Evolutionary conservation across 1,284 basidiomycete genomes (phyloP).

Genomic region (Phellinidium pouzarii): DNA sequence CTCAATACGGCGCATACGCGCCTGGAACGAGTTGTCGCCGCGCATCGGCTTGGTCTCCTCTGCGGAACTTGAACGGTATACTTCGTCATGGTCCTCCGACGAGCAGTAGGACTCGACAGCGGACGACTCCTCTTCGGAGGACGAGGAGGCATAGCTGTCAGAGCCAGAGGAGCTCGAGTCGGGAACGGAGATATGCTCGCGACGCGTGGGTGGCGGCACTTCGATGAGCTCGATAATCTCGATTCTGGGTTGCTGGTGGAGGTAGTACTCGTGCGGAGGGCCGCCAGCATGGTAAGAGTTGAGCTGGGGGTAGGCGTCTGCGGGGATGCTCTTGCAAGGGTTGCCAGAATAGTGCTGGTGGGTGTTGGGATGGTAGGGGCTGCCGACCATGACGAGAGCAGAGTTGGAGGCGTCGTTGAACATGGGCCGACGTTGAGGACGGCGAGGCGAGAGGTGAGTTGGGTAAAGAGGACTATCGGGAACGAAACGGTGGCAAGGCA

Average conservation of each 20-base stretch:
- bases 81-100: conserved; percentile 5
- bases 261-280: conserved; percentile 37
- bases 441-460: not conserved
- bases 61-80: conserved; percentile 34
- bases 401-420: conserved; percentile 16
- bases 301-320: conserved; percentile 8
- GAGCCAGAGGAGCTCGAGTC: conserved; percentile 33
- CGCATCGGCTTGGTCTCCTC: conserved; percentile 26
- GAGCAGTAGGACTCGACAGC: conserved; percentile 15
- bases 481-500: not conserved
- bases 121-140: conserved; percentile 20
- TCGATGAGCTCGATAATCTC: conserved; percentile 73
- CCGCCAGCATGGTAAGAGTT: conserved; percentile 28
- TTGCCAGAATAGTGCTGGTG: not conserved
- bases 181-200: conserved; percentile 27
- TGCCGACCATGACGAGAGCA: conserved; percentile 11
- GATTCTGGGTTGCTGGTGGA: conserved; percentile 45
- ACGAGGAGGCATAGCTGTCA: conserved; percentile 31
- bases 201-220: conserved; percentile 37
- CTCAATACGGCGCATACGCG: conserved; percentile 51
- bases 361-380: conserved; percentile 7
- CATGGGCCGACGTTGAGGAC: not conserved
- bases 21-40: conserved; percentile 41
- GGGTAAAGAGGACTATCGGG: not conserved
- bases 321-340: conserved; percentile 3